Base-by-base conservation (phyloP, 192 early-diverging fungal species). In the Allomyces macrogynus region DNA sequence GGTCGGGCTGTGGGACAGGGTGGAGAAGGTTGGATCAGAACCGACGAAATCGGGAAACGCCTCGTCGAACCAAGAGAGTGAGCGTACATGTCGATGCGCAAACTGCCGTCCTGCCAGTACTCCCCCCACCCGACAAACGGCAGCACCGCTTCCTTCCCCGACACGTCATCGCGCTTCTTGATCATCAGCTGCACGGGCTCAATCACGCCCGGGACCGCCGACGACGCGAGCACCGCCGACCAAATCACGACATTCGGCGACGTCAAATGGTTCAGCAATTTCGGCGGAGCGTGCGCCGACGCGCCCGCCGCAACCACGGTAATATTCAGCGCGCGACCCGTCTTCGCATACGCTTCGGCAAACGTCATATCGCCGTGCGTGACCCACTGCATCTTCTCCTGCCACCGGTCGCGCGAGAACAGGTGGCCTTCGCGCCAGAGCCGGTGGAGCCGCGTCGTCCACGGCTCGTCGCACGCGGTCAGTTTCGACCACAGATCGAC, bases 211-310 rank as follows among this genome's bases (percentile, higher is more conserved):
- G 94, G 94, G 32, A 93, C 78, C 16, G 89, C 87, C 54, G 85
- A 85, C 60, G 86, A 88, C 3, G 94, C 94, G 67, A 93, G 75
- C 10, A 89, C 83, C 8, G 94, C 94, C 32, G 86, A 87, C 80
- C 86, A 87, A 66, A 97, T 79, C 32, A 92, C 71, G 65, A 93
- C 90, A 65, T 95, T 79, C 42, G 89, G 86, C 23, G 86, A 80
- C 23, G 88, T 92, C 9, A 95, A 68, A 72, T 95, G 91, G 68
- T 95, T 97, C 18, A 93, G 74, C 43, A 92, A 69, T 73, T 92
- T 89, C 0, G 32, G 32, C 32, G 32, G 32, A 22, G 85, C 81
- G 61, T 86, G 83, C 20, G 86, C 81, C 67, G 85, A 81, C 4
- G 82, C 75, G 66, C 89, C 87, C 62, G 78, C 81, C 0, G 87